phyloP scores from a whole-genome alignment of 805 yeast genomes.

The Scheffersomyces stipitis region DNA sequence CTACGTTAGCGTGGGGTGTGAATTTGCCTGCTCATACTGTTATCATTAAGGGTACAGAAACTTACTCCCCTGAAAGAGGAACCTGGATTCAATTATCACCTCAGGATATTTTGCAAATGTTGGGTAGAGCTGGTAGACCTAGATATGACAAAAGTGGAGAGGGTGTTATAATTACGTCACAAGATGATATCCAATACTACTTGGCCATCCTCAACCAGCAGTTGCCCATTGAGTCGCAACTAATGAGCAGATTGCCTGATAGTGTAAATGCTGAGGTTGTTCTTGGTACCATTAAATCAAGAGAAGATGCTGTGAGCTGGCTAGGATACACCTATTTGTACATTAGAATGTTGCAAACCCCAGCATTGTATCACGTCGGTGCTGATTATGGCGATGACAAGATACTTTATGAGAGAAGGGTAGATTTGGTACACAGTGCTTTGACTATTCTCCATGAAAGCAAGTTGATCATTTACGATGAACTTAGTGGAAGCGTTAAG shows the following conservation, averaged over 20 bases:
- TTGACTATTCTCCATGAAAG: slow-evolving; percentile 54
- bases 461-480: slow-evolving; percentile 62
- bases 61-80: slow-evolving; percentile 88
- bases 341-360: slow-evolving; percentile 74
- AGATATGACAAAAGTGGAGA: slow-evolving; percentile 90
- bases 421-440: slow-evolving; percentile 77
- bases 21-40: slow-evolving; percentile 95
- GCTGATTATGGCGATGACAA: slow-evolving; percentile 49
- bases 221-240: slow-evolving; percentile 87
- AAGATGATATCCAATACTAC: slow-evolving; percentile 82
- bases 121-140: slow-evolving; percentile 98
- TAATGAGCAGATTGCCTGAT: slow-evolving; percentile 70
- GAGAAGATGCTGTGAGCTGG: slow-evolving; percentile 79
- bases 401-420: slow-evolving; percentile 50
- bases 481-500: slow-evolving; percentile 35
- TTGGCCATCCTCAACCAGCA: slow-evolving; percentile 89
- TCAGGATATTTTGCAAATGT: slow-evolving; percentile 93
- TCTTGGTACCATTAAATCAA: slow-evolving; percentile 58
- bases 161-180: slow-evolving; percentile 89
- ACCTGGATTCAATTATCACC: slow-evolving; percentile 90
- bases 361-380: slow-evolving; percentile 74
- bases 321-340: slow-evolving; percentile 73
- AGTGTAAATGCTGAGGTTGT: slow-evolving; percentile 85
- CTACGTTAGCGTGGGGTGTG: slow-evolving; percentile 97
- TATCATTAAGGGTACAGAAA: slow-evolving; percentile 88